Evolutionary conservation across 2,329 filamentous ascomycete genomes (phyloP), one percentile per base, ranked within the genome.

Genomic region (Plectosphaerella cucumerina): DNA sequence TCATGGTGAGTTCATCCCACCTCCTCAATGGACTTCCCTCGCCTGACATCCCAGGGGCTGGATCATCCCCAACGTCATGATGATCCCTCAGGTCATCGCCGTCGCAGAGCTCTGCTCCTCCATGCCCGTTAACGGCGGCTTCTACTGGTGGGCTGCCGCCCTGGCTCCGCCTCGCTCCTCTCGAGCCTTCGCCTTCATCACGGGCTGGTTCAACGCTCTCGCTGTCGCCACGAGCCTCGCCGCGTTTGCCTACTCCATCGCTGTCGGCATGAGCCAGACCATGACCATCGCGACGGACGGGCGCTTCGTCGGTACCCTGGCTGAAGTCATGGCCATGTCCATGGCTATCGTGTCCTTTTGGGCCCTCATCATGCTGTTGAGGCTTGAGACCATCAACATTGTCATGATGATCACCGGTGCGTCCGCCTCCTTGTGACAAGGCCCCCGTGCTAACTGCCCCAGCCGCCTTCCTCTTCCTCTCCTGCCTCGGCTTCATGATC

Each of bases 81-180:
- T 78, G 5, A 66, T 80, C 55, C 71, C 75, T 45, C 76, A 81
- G 20, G 78, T 76, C 12, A 65, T 74, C 6, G 72, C 75, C 47
- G 82, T 83, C 78, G 78, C 78, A 17, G 80, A 83, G 60, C 80
- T 83, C 57, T 78, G 81, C 6, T 80, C 76, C 6, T 80, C 80
- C 1, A 80, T 82, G 53, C 80, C 80, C 1, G 82, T 78, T 1
- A 74, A 71, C 44, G 80, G 80, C 37, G 80, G 80, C 1, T 79
- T 80, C 1, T 84, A 84, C 59, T 83, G 81, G 62, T 84, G 81
- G 80, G 72, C 78, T 1, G 79, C 79, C 1, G 72, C 82, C 56
- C 70, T 84, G 31, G 77, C 80, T 3, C 78, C 78, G 1, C 65
- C 69, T 6, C 58, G 59, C 3, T 69, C 18, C 15, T 37, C 35